Base-by-base conservation (phyloP, 495 filamentous ascomycete genomes). In the Aspergillus hancockii region DNA sequence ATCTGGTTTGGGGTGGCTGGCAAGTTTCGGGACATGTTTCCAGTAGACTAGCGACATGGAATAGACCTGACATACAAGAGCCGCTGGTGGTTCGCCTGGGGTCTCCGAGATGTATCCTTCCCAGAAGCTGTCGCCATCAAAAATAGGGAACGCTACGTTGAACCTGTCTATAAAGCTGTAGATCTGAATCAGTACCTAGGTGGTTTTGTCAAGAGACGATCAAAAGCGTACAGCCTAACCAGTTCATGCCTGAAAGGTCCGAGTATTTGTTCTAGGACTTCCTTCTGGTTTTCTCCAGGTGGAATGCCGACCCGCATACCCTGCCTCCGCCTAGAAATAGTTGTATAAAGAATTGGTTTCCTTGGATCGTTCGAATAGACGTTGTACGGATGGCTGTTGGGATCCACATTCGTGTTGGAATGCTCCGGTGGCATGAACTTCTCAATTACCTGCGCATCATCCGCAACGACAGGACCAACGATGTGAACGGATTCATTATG, bases 201-300 rank as follows among this genome's bases (percentile, higher is more conserved):
- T 12, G 19, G 18, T 43, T 43, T 43, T 21, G 19, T 18, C 9
- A 22, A 38, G 16, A 32, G 41, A 31, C 52, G 31, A 54, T 14
- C 52, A 49, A 54, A 60, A 22, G 64, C 79, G 54, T 74, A 83
- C 75, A 83, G 65, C 65, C 69, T 73, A 45, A 84, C 75, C 49
- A 84, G 67, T 52, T 82, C 81, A 47, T 78, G 68, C 58, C 73
- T 76, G 52, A 79, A 79, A 16, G 79, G 80, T 12, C 79, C 81
- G 4, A 84, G 63, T 10, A 84, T 76, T 60, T 84, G 80, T 60
- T 83, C 80, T 36, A 84, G 63, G 31, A 83, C 79, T 54, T 83
- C 81, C 49, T 78, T 77, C 51, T 84, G 81, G 54, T 80, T 76
- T 23, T 79, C 78, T 31, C 80, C 79, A 0, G 79, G 78, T 21